These are phyloP conservation scores for Sanghuangporus weigelae DNA, from an alignment of 1,284 basidiomycete genomes.

Conservation along the genomic window DNA sequence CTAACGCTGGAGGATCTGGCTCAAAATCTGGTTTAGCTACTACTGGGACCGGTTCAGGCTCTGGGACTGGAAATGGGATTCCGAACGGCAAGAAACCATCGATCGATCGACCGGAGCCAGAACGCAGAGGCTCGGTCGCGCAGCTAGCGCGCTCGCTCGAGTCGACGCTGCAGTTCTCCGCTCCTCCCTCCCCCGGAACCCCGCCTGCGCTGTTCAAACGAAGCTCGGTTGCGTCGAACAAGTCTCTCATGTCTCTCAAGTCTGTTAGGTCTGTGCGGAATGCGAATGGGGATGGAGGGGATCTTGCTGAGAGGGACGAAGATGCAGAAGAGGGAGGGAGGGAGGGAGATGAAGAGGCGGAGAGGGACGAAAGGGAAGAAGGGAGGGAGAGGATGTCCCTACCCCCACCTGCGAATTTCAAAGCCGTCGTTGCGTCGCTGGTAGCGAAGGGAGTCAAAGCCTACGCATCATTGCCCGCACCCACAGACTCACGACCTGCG, in stretches of 20 bases:
- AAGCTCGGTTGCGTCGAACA: background rate
- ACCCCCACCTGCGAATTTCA: background rate
- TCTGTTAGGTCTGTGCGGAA: background rate
- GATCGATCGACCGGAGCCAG: background rate
- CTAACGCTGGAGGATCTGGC: too few species aligned
- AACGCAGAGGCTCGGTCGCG: background rate
- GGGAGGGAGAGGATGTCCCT: background rate
- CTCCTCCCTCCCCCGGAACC: background rate
- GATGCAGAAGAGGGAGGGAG: background rate
- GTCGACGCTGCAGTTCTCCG: slow-evolving; percentile 1
- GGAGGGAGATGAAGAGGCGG: background rate
- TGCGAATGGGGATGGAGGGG: too few species aligned
- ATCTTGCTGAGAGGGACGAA: background rate
- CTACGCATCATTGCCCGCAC: background rate
- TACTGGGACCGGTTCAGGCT: too few species aligned
- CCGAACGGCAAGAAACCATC: background rate
- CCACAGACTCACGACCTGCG: background rate
- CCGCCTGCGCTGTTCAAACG: background rate
- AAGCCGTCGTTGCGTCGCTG: background rate
- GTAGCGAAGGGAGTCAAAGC: background rate
- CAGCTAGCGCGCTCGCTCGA: slow-evolving; percentile 1
- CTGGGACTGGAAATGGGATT: background rate
- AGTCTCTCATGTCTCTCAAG: background rate
- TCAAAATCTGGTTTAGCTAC: too few species aligned
- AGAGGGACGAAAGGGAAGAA: background rate